These are phyloP conservation scores for Neurospora sp. DNA, from an alignment of 2,329 filamentous ascomycete species.

Conservation along the genomic window DNA sequence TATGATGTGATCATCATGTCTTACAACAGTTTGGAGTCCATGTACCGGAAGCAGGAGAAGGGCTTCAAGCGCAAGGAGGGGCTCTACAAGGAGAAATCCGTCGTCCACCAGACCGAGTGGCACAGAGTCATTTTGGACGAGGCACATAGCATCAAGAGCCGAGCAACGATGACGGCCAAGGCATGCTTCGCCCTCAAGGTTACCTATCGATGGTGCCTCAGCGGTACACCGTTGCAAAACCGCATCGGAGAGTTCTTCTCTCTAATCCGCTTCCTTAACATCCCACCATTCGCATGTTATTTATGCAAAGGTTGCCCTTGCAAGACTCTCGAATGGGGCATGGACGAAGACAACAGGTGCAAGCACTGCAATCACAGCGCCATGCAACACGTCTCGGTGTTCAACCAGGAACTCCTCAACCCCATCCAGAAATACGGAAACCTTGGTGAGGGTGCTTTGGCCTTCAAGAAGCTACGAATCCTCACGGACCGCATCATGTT, in stretches of 20 bases:
- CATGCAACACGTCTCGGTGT: conserved; percentile 50
- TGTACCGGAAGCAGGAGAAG: conserved; percentile 85
- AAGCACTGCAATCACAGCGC: conserved; percentile 49
- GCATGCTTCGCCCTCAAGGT: conserved; percentile 88
- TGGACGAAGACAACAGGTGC: conserved; percentile 63
- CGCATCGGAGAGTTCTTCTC: conserved; percentile 97
- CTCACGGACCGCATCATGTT: conserved; percentile 94
- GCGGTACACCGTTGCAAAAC: conserved; percentile 91
- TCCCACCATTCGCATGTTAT: conserved; percentile 84
- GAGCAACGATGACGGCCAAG: conserved; percentile 84
- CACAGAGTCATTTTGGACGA: conserved; percentile 92
- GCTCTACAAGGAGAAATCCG: conserved; percentile 66
- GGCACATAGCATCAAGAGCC: conserved; percentile 73
- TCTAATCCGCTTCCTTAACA: conserved; percentile 79
- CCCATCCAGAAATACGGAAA: conserved; percentile 61
- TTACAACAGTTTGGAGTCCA: conserved; percentile 83
- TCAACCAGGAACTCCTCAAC: conserved; percentile 74
- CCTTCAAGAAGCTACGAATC: conserved; percentile 72
- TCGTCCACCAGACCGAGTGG: conserved; percentile 77
- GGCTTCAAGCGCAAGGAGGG: conserved; percentile 76
- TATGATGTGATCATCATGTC: conserved; percentile 97
- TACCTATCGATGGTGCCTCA: conserved; percentile 89
- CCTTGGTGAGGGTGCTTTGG: conserved; percentile 50
- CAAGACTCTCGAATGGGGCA: conserved; percentile 71
- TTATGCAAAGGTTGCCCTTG: conserved; percentile 84